Evolutionary conservation across 2,329 filamentous ascomycete genomes (phyloP), one percentile per base, ranked within the genome.

Genomic region (Chaetomium olivaceum): DNA sequence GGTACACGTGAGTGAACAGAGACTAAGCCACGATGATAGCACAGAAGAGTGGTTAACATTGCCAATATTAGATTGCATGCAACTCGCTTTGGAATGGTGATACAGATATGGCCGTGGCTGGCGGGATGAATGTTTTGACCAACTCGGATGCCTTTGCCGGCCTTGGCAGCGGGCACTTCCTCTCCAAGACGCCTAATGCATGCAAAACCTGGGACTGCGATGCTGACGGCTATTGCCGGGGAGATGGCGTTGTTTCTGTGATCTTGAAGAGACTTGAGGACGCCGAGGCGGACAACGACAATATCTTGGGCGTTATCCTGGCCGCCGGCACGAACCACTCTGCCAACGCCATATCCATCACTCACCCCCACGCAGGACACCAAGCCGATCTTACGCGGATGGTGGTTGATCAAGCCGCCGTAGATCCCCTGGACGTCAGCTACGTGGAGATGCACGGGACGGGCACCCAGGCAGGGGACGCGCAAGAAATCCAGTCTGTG

Each of bases 381-480:
- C 36, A 43, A 43, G 36, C 36, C 4, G 36, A 43, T 19, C 36
- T 43, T 3, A 43, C 36, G 14, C 36, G 36, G 14, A 19, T 19
- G 36, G 1, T 43, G 5, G 19, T 43, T 14, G 14, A 43, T 19
- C 36, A 43, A 43, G 36, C 36, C 3, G 4, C 87, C 84, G 77
- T 88, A 27, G 82, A 86, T 69, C 85, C 87, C 1, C 80, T 84
- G 67, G 82, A 86, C 60, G 81, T 89, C 64, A 82, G 80, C 73
- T 89, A 87, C 70, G 83, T 89, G 14, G 87, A 90, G 73, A 85
- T 89, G 81, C 87, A 90, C 73, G 87, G 87, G 16, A 90, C 87
- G 12, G 87, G 87, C 63, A 90, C 87, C 85, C 71, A 67, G 50
- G 63, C 33, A 2, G 61, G 61, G 6, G 61, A 63, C 31, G 23